Evolutionary conservation across 371 early-diverging fungal genomes (phyloP).

Genomic region (Lichtheimia corymbifera): DNA sequence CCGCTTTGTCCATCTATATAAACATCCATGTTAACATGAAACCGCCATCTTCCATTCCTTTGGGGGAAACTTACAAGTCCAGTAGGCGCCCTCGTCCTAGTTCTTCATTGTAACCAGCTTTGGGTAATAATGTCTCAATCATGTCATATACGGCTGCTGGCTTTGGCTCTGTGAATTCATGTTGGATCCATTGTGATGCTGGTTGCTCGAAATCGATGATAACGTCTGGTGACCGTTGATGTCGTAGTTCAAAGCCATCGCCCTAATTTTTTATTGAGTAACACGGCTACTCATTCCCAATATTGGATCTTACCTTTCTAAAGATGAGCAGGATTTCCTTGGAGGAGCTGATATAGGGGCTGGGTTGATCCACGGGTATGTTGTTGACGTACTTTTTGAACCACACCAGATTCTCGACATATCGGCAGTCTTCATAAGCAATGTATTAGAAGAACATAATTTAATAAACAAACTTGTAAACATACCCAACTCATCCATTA

Average conservation of each 20-base stretch:
- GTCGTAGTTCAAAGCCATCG: constrained; percentile 64
- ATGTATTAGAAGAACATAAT: neutral
- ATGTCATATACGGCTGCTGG: constrained; percentile 59
- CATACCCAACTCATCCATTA: constrained; percentile 59
- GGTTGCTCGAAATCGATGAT: constrained; percentile 65
- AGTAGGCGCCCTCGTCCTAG: constrained; percentile 51
- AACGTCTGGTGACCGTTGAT: constrained; percentile 67
- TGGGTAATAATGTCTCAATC: constrained; percentile 67
- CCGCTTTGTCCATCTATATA: constrained; percentile 48
- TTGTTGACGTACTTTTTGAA: constrained; percentile 63
- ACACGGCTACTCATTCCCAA: neutral
- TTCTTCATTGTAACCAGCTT: constrained; percentile 44
- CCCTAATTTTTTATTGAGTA: constrained; percentile 28
- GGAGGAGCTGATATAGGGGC: constrained; percentile 49
- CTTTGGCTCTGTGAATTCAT: constrained; percentile 62
- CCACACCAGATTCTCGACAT: constrained; percentile 72
- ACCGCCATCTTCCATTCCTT: neutral
- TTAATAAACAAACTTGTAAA: neutral
- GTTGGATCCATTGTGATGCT: constrained; percentile 50
- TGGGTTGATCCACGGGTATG: constrained; percentile 44
- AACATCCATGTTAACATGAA: neutral
- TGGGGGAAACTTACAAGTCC: constrained; percentile 44
- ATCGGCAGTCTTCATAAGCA: constrained; percentile 48
- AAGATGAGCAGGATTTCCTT: constrained; percentile 66
- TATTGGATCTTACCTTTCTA: constrained; percentile 44